Conservation (phyloP, 306 rosid genomes). For the Trichosanthes truncata region DNA sequence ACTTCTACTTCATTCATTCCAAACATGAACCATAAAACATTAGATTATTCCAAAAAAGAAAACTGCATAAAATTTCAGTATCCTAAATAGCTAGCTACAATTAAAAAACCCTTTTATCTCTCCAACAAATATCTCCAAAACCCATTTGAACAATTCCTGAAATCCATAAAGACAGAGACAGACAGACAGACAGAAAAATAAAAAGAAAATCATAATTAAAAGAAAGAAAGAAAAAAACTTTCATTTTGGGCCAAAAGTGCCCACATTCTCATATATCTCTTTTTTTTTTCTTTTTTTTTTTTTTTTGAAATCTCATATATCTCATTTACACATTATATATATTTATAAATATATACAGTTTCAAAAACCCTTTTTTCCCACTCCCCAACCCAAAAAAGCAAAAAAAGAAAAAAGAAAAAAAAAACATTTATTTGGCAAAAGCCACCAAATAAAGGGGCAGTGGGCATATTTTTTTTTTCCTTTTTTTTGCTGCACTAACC, state of each 20-base stretch:
- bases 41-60: too few species aligned
- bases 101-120: too few species aligned
- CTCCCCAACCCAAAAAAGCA: not conserved
- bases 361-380: not conserved
- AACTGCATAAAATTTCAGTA: too few species aligned
- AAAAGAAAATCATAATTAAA: not conserved
- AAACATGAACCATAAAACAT: too few species aligned
- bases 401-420: not conserved
- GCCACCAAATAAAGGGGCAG: not conserved
- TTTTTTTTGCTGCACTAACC: not conserved
- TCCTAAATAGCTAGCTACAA: too few species aligned
- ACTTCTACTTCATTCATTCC: too few species aligned
- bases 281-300: too few species aligned
- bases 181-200: not conserved
- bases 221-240: not conserved
- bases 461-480: not conserved
- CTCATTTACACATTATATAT: not conserved
- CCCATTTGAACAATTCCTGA: not conserved
- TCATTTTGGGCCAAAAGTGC: not conserved
- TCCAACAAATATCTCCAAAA: too few species aligned
- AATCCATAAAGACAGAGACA: not conserved
- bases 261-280: not conserved
- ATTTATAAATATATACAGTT: not conserved
- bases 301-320: not conserved
- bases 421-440: not conserved